A percentile compares a stretch with the other conserved stretches of the same genome.
phyloP scores from a whole-genome alignment of 495 filamentous ascomycete species.

The Penicillium daleae region DNA sequence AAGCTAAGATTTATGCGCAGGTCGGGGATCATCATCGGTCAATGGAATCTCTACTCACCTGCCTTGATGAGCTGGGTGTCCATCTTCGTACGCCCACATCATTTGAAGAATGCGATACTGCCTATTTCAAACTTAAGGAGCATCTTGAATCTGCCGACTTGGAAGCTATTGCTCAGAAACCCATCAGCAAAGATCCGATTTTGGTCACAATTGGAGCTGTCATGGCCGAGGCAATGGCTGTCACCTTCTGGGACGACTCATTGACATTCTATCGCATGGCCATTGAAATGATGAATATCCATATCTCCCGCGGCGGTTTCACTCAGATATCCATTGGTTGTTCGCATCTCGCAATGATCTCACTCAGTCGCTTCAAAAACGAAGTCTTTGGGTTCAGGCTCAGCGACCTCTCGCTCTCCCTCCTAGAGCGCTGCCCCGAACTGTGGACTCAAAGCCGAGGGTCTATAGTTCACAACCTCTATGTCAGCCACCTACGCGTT shows the following conservation, averaged over 20 bases:
- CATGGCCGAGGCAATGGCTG: constrained; percentile 73
- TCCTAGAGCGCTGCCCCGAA: constrained; percentile 70
- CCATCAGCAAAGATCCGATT: constrained; percentile 53
- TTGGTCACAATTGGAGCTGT: constrained; percentile 72
- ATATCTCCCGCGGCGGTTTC: constrained; percentile 66
- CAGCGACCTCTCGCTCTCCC: constrained; percentile 62
- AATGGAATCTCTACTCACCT: constrained; percentile 68
- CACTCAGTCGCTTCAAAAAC: constrained; percentile 73
- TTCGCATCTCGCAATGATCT: constrained; percentile 73
- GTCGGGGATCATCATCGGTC: constrained; percentile 69
- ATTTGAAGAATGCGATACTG: constrained; percentile 73
- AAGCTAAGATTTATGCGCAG: constrained; percentile 75
- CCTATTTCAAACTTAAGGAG: constrained; percentile 63
- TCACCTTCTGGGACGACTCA: constrained; percentile 82
- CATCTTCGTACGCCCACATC: constrained; percentile 65
- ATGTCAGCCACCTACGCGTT: constrained; percentile 72
- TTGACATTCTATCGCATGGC: constrained; percentile 76
- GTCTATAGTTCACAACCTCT: constrained; percentile 71
- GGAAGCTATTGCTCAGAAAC: constrained; percentile 55
- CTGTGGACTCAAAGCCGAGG: constrained; percentile 71
- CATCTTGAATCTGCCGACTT: constrained; percentile 63
- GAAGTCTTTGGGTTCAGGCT: constrained; percentile 68
- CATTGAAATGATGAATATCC: constrained; percentile 70
- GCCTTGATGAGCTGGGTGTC: constrained; percentile 68
- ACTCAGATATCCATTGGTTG: constrained; percentile 78